phyloP scores from a whole-genome alignment of 331 rosid species.

The Quercus lobata region DNA sequence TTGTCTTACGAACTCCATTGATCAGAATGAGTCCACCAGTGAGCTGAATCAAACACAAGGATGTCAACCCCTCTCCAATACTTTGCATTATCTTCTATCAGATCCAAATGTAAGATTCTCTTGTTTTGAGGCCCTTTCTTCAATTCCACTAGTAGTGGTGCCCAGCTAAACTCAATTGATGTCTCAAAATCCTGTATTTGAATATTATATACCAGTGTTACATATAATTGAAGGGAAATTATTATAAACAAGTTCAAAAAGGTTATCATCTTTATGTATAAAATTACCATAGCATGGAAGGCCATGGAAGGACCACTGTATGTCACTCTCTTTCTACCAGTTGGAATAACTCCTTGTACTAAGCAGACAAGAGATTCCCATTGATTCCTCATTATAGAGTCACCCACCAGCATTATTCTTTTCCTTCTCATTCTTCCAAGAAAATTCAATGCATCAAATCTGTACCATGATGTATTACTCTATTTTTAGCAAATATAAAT shows the following conservation, averaged over 20 bases:
- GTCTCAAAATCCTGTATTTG: slow-evolving; percentile 64
- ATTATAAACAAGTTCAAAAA: neutral
- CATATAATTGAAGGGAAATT: neutral
- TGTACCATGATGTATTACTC: slow-evolving; percentile 8
- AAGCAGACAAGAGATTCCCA: slow-evolving; percentile 95
- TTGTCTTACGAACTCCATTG: slow-evolving; percentile 65
- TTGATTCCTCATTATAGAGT: slow-evolving; percentile 90
- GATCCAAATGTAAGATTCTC: slow-evolving; percentile 71
- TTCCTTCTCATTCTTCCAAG: slow-evolving; percentile 76
- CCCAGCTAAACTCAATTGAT: slow-evolving; percentile 87
- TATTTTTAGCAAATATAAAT: too few relatives aligned
- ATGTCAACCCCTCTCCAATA: slow-evolving; percentile 83
- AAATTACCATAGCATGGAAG: slow-evolving; percentile 77
- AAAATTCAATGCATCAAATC: slow-evolving; percentile 82
- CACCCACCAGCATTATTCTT: slow-evolving; percentile 92
- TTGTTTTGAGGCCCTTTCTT: slow-evolving; percentile 52
- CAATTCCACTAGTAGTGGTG: slow-evolving; percentile 80
- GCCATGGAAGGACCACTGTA: slow-evolving; percentile 77
- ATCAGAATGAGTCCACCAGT: slow-evolving; percentile 97
- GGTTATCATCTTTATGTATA: neutral
- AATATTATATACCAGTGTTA: neutral
- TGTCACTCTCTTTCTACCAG: slow-evolving; percentile 53
- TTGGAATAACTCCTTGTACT: slow-evolving; percentile 82
- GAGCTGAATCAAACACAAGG: slow-evolving; percentile 90
- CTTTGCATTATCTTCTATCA: slow-evolving; percentile 83